A percentile compares a stretch with the other conserved stretches of the same genome.
phyloP scores from a whole-genome alignment of 805 yeast species.

The Candida hungchunana region DNA sequence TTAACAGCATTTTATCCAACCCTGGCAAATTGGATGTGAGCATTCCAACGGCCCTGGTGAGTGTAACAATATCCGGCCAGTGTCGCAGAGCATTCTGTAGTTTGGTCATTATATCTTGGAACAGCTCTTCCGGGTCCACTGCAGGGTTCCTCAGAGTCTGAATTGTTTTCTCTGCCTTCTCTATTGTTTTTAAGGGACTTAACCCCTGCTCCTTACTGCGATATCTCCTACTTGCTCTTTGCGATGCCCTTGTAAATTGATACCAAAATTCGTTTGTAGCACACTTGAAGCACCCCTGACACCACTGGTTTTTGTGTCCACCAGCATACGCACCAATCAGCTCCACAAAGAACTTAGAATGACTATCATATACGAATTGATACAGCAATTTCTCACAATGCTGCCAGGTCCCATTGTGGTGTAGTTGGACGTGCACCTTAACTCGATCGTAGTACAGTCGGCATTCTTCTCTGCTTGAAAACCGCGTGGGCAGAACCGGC shows the following conservation, averaged over 20 bases:
- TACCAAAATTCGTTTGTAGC: slow-evolving; percentile 9
- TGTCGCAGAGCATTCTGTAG: slow-evolving; percentile 6
- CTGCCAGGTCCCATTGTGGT: slow-evolving; percentile 8
- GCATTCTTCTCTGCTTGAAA: slow-evolving; percentile 6
- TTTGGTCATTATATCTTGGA: slow-evolving; percentile 1
- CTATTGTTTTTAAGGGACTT: slow-evolving; percentile 3
- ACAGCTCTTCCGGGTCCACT: background rate
- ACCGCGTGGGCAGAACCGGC: slow-evolving; percentile 4
- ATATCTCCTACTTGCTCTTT: slow-evolving; percentile 5
- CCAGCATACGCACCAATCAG: background rate
- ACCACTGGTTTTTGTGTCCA: background rate
- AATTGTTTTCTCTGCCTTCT: background rate
- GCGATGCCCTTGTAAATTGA: slow-evolving; percentile 1
- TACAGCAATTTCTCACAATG: slow-evolving; percentile 1
- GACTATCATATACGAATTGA: slow-evolving; percentile 3
- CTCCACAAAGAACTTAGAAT: background rate
- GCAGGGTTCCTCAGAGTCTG: background rate
- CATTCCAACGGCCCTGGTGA: slow-evolving; percentile 3
- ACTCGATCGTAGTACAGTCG: slow-evolving; percentile 10
- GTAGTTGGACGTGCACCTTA: slow-evolving; percentile 7
- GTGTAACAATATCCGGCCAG: slow-evolving; percentile 6
- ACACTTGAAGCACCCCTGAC: slow-evolving; percentile 7
- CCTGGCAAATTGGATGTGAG: slow-evolving; percentile 4
- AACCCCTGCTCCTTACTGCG: slow-evolving; percentile 1
- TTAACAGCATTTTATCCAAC: slow-evolving; percentile 1